Conservation (phyloP, 176 grass and related monocot genomes). For the Oryza australiensis region DNA sequence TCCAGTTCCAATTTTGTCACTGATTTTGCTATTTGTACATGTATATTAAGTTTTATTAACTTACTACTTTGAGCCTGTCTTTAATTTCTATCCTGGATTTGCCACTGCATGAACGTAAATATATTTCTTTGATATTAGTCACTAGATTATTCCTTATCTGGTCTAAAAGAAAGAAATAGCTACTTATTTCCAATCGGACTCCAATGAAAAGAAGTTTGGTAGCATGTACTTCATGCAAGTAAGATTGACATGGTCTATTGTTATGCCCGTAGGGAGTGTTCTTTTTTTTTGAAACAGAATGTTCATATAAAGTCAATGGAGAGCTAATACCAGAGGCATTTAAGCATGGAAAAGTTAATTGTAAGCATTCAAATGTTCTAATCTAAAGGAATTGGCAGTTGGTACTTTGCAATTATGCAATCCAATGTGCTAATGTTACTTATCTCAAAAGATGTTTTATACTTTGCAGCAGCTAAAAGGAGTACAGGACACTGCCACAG, state of each 20-base stretch:
- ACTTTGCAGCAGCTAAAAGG: no score
- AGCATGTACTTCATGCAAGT: background rate
- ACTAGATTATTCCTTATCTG: no score
- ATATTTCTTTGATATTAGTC: no score
- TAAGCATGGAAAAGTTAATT: background rate
- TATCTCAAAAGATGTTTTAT: no score
- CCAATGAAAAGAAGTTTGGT: background rate
- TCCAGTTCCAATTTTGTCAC: no score
- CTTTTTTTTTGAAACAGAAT: no score
- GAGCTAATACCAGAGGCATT: background rate
- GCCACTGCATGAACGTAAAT: no score
- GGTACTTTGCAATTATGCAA: background rate
- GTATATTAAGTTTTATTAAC: no score
- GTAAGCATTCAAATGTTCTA: background rate
- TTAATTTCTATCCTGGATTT: no score
- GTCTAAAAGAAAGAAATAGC: background rate
- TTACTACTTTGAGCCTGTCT: no score
- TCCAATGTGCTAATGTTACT: background rate
- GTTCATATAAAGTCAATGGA: background rate
- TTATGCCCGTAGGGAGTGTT: background rate
- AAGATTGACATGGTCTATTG: background rate
- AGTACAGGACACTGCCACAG: background rate
- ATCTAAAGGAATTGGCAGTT: background rate
- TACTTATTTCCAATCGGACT: background rate
- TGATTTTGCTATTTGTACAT: no score